These are phyloP conservation scores for Cnidoscolus chayamansa DNA, from an alignment of 441 rosid species.

Conservation along the genomic window DNA sequence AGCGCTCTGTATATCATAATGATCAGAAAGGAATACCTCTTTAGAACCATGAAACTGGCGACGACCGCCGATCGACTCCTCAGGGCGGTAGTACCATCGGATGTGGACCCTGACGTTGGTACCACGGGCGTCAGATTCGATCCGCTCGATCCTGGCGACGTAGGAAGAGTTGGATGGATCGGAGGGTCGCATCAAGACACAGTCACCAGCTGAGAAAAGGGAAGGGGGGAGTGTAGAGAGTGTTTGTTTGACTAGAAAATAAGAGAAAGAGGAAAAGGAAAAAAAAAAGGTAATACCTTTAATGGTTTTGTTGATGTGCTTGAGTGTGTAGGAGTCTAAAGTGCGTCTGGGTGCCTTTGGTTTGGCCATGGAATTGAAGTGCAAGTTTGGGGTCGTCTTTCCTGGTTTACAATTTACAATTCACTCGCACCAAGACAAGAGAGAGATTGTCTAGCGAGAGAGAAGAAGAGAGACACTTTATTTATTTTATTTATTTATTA, in stretches of 20 bases:
- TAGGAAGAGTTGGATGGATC: constrained; percentile 81
- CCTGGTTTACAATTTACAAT: constrained; percentile 13
- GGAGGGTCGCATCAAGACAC: constrained; percentile 89
- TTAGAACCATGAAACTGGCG: constrained; percentile 92
- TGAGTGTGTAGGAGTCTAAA: constrained; percentile 67
- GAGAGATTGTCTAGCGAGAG: constrained; percentile 16
- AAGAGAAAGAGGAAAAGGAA: neutral
- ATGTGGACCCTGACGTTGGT: constrained; percentile 67
- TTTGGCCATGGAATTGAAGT: constrained; percentile 57
- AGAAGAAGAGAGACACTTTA: neutral
- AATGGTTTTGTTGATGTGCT: constrained; percentile 62
- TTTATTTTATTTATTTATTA: too few relatives aligned
- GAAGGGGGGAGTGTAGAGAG: neutral
- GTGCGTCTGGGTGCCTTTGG: constrained; percentile 66
- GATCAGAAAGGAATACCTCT: constrained; percentile 90
- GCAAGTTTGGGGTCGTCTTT: constrained; percentile 8
- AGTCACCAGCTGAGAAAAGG: constrained; percentile 59
- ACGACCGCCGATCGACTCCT: constrained; percentile 94
- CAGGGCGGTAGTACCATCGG: constrained; percentile 97
- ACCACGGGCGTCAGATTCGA: constrained; percentile 78
- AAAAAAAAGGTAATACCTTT: constrained; percentile 40
- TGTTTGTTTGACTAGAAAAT: constrained; percentile 14
- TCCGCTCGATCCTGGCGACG: constrained; percentile 85
- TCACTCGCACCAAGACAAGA: constrained; percentile 29
- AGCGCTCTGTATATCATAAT: constrained; percentile 78